Percentiles rank a stretch among this genome's conserved stretches.
These are phyloP conservation scores for Dendrocalamus sinicus DNA, from an alignment of 176 grass and related monocot species.

Conservation along the genomic window DNA sequence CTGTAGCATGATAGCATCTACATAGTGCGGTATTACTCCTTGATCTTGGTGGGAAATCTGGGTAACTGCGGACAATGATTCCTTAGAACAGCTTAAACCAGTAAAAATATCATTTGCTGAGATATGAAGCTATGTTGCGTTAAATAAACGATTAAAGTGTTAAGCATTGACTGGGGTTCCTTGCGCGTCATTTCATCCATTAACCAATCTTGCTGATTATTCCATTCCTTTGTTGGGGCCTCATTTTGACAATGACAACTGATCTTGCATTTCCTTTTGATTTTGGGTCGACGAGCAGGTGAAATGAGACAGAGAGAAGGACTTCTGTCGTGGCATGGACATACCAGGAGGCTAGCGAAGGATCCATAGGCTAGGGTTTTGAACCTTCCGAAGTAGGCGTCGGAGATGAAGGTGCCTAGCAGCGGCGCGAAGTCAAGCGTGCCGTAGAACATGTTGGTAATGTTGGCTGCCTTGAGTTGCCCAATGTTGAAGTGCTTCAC, in stretches of 20 bases:
- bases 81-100: conserved; percentile 9
- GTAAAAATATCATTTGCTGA: not conserved
- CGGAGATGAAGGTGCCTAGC: conserved; percentile 56
- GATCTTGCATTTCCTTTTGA: conserved; percentile 26
- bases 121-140: conserved; percentile 11
- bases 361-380: conserved; percentile 48
- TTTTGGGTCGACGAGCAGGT: conserved; percentile 24
- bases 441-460: conserved; percentile 51
- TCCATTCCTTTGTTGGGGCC: not conserved
- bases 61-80: not conserved
- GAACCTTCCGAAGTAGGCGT: conserved; percentile 59
- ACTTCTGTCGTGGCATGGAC: conserved; percentile 4
- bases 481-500: conserved; percentile 45
- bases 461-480: conserved; percentile 46
- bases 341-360: conserved; percentile 47
- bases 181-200: conserved; percentile 10
- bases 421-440: conserved; percentile 52
- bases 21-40: not conserved
- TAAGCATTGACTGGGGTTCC: not conserved
- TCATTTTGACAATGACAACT: not conserved
- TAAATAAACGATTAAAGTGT: not conserved
- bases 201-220: not conserved
- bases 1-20: conserved; percentile 22
- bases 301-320: not conserved
- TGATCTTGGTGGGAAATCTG: not conserved